A percentile compares a stretch with the other conserved stretches of the same genome.
phyloP scores from a whole-genome alignment of 176 grass and related monocot species.

The Eleusine indica region DNA sequence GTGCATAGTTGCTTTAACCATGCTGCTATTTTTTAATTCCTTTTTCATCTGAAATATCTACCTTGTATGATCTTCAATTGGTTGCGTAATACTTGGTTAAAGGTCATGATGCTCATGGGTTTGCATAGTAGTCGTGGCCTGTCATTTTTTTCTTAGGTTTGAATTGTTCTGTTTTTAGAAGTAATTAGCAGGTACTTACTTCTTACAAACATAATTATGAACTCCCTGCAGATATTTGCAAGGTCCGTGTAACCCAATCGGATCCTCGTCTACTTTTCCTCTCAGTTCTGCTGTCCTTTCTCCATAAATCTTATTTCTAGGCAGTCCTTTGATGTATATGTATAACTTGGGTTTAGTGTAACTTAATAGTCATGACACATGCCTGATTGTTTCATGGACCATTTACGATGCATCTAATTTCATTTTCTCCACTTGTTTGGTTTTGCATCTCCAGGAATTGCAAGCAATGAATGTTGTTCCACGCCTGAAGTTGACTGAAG shows the following conservation, averaged over 20 bases:
- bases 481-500: slow-evolving; percentile 72
- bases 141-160: neutral
- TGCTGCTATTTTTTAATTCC: neutral
- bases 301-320: neutral
- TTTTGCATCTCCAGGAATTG: slow-evolving; percentile 58
- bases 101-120: neutral
- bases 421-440: neutral
- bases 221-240: neutral
- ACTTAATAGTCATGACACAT: slow-evolving; percentile 22
- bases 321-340: neutral
- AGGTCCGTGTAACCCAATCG: neutral
- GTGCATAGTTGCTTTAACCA: neutral
- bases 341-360: neutral
- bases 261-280: neutral
- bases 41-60: neutral
- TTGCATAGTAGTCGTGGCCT: neutral
- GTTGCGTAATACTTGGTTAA: slow-evolving; percentile 11
- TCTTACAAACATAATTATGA: slow-evolving; percentile 3
- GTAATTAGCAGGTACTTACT: neutral
- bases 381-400: neutral
- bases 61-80: neutral
- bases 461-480: slow-evolving; percentile 93
- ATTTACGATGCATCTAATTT: neutral
- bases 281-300: neutral
- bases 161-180: neutral